These are phyloP conservation scores for Pichia sp. DNA, from an alignment of 1,139 yeast genomes.

Conservation along the genomic window DNA sequence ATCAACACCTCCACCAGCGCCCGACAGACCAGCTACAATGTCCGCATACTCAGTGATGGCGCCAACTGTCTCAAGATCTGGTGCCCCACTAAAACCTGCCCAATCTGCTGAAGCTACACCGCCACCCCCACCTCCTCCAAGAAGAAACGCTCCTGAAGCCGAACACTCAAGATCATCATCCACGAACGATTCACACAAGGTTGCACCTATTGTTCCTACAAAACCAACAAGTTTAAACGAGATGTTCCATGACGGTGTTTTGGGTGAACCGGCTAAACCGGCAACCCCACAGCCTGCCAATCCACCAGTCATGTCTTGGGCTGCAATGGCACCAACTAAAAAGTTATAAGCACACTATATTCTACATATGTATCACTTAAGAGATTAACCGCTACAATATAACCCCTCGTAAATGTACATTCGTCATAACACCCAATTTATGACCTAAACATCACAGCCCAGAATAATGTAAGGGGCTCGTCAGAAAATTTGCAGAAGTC, in stretches of 20 bases:
- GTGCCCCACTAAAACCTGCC: slow-evolving; percentile 4
- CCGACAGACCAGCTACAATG: slow-evolving; percentile 16
- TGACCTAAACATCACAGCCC: too few species aligned
- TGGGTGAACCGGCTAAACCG: neutral
- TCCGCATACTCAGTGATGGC: slow-evolving; percentile 25
- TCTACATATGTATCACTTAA: neutral
- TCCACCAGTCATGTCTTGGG: slow-evolving; percentile 11
- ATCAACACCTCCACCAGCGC: slow-evolving; percentile 1
- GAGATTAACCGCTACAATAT: too few species aligned
- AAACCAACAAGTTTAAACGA: slow-evolving; percentile 27
- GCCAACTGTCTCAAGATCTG: slow-evolving; percentile 31
- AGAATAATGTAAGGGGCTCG: too few species aligned
- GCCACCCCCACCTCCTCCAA: slow-evolving; percentile 29
- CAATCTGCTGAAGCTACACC: neutral
- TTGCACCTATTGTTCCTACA: slow-evolving; percentile 32
- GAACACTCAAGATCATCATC: slow-evolving; percentile 10
- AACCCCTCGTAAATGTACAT: too few species aligned
- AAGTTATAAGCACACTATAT: neutral
- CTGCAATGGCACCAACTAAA: slow-evolving; percentile 17
- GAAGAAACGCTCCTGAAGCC: slow-evolving; percentile 13
- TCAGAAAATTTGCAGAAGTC: too few species aligned
- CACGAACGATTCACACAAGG: slow-evolving; percentile 13
- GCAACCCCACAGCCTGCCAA: neutral
- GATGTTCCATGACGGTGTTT: slow-evolving; percentile 3
- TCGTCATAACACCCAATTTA: too few species aligned